Base-by-base conservation (phyloP, 805 yeast species). In the Candida andamanensis region DNA sequence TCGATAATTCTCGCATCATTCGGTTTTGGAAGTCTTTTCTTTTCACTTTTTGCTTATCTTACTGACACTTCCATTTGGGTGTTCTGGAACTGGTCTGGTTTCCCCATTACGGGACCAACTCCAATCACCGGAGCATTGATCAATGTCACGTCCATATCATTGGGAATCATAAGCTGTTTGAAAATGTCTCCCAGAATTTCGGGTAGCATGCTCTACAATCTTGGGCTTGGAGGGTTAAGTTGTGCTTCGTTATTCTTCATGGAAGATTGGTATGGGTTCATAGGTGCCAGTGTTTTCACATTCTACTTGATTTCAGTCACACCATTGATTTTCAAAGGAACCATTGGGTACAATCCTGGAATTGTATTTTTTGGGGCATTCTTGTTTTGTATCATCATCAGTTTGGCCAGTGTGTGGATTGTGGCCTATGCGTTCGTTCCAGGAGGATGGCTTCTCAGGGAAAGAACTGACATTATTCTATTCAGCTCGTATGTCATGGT, bases 391-490 rank as follows among this genome's bases (percentile, higher is more conserved):
- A 63, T 78, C 31, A 29, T 81, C 4, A 52, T 85, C 22, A 68
- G 80, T 16, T 67, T 92, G 40, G 94, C 83, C 4, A 90, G 87
- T 56, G 95, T 90, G 30, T 90, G 97, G 97, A 80, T 83, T 26
- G 97, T 92, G 28, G 98, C 98, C 0, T 92, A 92, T 57, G 97
- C 98, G 0, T 92, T 92, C 62, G 98, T 92, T 28, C 98, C 98
- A 8, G 89, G 85, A 39, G 98, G 98, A 6, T 80, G 81, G 52
- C 39, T 83, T 15, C 65, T 92, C 31, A 75, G 98, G 50, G 98
- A 92, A 58, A 74, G 96, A 54, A 80, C 92, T 1, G 95, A 86
- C 54, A 56, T 83, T 28, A 74, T 92, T 2, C 56, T 87, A 26
- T 71, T 71, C 5, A 40, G 62, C 6, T 76, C 92, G 11, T 75